Conservation (phyloP, 306 rosid genomes). For the Rosa chinensis region DNA sequence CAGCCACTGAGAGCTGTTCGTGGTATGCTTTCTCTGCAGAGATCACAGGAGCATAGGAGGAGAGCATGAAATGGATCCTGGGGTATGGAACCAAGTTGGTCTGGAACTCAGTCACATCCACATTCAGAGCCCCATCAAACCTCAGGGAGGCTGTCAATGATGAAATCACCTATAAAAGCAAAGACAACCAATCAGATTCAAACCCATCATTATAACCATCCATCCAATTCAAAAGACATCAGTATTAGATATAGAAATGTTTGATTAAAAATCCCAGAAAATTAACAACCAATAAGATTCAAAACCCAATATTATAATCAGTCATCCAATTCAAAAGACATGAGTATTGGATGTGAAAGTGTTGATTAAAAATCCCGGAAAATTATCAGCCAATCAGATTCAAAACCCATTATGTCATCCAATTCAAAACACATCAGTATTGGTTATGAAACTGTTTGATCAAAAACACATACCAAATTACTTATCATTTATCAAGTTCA, state of each 20-base stretch:
- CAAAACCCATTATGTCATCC: neutral
- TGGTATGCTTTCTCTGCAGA: conserved; percentile 89
- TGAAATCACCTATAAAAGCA: conserved; percentile 62
- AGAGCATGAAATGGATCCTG: conserved; percentile 88
- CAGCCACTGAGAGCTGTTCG: conserved; percentile 83
- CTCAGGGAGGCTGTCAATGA: conserved; percentile 87
- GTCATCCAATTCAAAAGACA: neutral
- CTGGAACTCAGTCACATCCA: conserved; percentile 84
- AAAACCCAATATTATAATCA: neutral
- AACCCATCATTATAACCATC: neutral
- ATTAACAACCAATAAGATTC: neutral
- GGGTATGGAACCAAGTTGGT: conserved; percentile 92
- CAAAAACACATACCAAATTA: no score
- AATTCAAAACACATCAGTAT: neutral
- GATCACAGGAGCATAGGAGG: conserved; percentile 84
- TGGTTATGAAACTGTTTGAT: no score
- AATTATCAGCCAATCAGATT: neutral
- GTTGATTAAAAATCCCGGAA: no score
- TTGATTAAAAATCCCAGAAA: neutral
- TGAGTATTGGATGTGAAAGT: neutral
- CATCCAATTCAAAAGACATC: neutral
- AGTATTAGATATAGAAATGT: neutral
- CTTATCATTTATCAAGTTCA: neutral
- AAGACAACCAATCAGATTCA: neutral
- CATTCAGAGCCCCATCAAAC: conserved; percentile 85